Evolutionary conservation across 2,329 filamentous ascomycete species (phyloP).

Genomic region (Beauveria pseudobassiana): DNA sequence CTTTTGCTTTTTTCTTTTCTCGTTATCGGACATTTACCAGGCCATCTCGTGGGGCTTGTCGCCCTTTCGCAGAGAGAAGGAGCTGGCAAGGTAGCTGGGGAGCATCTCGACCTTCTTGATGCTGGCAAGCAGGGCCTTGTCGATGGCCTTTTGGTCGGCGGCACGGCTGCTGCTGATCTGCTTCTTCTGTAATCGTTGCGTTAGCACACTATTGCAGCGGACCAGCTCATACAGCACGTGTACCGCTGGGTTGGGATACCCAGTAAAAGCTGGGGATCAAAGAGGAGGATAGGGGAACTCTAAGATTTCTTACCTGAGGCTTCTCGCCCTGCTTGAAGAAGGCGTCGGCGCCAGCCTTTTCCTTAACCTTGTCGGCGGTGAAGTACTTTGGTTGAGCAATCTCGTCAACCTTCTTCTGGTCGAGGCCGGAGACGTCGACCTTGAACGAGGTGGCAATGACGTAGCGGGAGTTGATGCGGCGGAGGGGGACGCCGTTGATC

Average conservation of each 20-base stretch:
- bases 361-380: constrained; percentile 85
- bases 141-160: constrained; percentile 96
- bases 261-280: too few species aligned
- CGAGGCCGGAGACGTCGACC: constrained; percentile 77
- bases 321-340: constrained; percentile 99
- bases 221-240: too few species aligned
- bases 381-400: constrained; percentile 80
- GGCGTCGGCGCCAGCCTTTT: constrained; percentile 95
- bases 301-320: constrained; percentile 64
- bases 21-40: constrained; percentile 60
- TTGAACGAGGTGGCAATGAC: constrained; percentile 85
- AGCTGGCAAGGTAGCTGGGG: constrained; percentile 84
- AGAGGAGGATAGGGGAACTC: background rate
- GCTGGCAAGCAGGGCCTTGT: constrained; percentile 88
- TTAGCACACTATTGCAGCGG: constrained; percentile 24
- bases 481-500: constrained; percentile 98
- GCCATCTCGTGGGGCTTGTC: constrained; percentile 99
- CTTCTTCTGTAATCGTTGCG: constrained; percentile 71
- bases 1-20: constrained; percentile 20
- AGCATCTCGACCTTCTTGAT: constrained; percentile 99
- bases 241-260: too few species aligned
- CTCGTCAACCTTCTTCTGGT: constrained; percentile 83
- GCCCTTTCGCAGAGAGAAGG: constrained; percentile 98
- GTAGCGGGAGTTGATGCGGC: constrained; percentile 88
- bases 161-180: constrained; percentile 83